These are phyloP conservation scores for Thermomucor indicae-seudaticae DNA, from an alignment of 371 early-diverging fungal species.

Conservation along the genomic window DNA sequence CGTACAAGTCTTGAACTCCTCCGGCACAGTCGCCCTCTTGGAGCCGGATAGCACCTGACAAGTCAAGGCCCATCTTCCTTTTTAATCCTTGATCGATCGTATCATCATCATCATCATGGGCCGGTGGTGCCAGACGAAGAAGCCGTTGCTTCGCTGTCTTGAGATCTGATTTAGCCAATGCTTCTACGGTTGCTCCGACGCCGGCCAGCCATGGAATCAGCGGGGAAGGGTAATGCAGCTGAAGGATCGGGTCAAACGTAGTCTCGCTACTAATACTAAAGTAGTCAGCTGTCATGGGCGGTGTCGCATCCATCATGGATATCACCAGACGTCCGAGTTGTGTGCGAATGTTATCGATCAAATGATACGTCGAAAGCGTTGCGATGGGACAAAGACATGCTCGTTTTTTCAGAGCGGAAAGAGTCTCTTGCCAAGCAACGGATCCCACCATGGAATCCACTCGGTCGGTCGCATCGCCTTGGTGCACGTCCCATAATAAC, in stretches of 20 bases:
- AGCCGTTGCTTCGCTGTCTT: neutral
- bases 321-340: constrained; percentile 31
- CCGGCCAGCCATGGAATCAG: constrained; percentile 33
- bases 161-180: constrained; percentile 29
- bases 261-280: too few species aligned
- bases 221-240: constrained; percentile 15
- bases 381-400: constrained; percentile 27
- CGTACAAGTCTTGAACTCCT: constrained; percentile 19
- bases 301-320: constrained; percentile 17
- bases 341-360: constrained; percentile 32
- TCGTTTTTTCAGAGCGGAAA: constrained; percentile 24
- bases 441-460: constrained; percentile 31
- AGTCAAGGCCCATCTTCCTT: neutral
- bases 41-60: constrained; percentile 20
- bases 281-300: neutral
- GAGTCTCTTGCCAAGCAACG: constrained; percentile 31
- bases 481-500: constrained; percentile 28
- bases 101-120: too few species aligned
- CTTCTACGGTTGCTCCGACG: constrained; percentile 33
- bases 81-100: too few species aligned
- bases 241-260: constrained; percentile 22
- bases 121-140: too few species aligned
- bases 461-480: constrained; percentile 27
- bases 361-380: constrained; percentile 26
- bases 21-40: constrained; percentile 14